Evolutionary conservation across 192 early-diverging fungal genomes (phyloP), one percentile per base, ranked within the genome.

Genomic region (Phlyctochytrium arcticum): DNA sequence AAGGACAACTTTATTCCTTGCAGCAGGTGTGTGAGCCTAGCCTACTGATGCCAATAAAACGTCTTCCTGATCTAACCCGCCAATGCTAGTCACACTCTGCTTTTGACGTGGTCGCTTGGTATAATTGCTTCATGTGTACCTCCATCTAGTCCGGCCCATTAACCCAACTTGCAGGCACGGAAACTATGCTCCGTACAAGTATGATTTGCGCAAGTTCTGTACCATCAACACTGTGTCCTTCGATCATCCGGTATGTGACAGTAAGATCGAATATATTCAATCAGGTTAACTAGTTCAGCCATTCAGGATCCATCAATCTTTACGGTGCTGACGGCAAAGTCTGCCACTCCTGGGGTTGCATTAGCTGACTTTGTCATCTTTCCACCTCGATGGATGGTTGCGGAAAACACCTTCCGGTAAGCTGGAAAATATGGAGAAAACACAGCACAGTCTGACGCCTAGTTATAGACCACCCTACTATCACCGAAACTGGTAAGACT

Each of bases 291-390:
- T 44, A 1, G 30, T 76, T 9, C 6, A 57, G 7, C 10, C 21
- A 36, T 54, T 54, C 55, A 89, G 87, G 95, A 98, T 71, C 95
- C 95, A n/a, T 96, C 94, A 17, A 89, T 98, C 58, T 98, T 94
- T 69, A 98, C 95, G 1, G 94, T 95, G 6, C 81, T 98, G 5
- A 98, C 95, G 9, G 87, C 80, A 68, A 93, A 92, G 70, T 93
- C 94, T 1, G 86, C 81, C 35, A 84, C 83, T 69, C 90, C 92
- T 6, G 93, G 93, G 48, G 85, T 85, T 1, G 92, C 95, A 1
- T 73, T 94, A 23, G 90, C 90, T 12, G 95, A 98, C 69, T 98
- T 98, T 84, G 93, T 94, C 48, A 92, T 95, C 21, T 98, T 98
- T 71, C 94, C 95, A 70, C 95, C 95, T 29, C 82, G 95, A 19